phyloP scores from a whole-genome alignment of 2,329 filamentous ascomycete genomes.

The Aaosphaeria arxii region DNA sequence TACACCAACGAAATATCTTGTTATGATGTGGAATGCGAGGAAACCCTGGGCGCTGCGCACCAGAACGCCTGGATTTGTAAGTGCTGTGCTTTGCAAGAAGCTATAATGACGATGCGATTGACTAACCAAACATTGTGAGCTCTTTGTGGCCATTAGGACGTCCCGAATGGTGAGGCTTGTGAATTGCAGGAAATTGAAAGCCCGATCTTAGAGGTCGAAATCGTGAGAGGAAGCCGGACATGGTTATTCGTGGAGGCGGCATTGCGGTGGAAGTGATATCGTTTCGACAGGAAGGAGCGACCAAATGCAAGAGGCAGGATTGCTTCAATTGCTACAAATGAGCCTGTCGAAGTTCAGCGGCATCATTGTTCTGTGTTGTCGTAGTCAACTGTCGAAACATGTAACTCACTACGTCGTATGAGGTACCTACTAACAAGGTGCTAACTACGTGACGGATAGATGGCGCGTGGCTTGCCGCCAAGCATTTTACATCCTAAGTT shows the following conservation, averaged over 20 bases:
- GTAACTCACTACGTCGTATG: no score
- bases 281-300: no score
- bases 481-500: no score
- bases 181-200: not conserved
- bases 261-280: constrained; percentile 6
- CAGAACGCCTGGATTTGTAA: not conserved
- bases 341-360: no score
- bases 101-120: not conserved
- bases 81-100: not conserved
- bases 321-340: no score
- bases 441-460: no score
- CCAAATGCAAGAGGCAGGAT: no score
- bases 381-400: no score
- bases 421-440: no score
- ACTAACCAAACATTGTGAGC: not conserved
- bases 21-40: constrained; percentile 34
- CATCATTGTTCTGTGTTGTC: no score
- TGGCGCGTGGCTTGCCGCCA: no score
- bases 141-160: not conserved
- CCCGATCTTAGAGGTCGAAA: constrained; percentile 3
- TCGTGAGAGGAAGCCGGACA: constrained; percentile 9
- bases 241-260: constrained; percentile 17
- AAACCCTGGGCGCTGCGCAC: constrained; percentile 1
- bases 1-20: constrained; percentile 58
- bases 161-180: not conserved